Conservation (phyloP, 2,329 filamentous ascomycete species). For the Cladophialophora exuberans region DNA sequence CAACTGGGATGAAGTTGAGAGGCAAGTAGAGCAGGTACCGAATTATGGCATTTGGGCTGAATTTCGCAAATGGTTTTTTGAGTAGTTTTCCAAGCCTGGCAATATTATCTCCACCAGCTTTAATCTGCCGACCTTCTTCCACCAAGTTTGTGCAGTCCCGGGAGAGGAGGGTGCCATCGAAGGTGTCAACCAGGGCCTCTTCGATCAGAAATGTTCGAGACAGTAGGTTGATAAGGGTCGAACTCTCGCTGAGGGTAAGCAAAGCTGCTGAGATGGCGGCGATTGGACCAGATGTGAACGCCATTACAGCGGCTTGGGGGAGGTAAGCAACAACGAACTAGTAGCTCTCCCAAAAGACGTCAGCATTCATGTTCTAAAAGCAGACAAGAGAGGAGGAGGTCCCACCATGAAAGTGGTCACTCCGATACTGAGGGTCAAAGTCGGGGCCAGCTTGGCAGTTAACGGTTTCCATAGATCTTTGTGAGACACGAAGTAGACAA, state of each 20-base stretch:
- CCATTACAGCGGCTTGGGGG: constrained; percentile 79
- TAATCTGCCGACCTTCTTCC: constrained; percentile 73
- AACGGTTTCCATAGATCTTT: constrained; percentile 63
- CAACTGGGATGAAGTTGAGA: constrained; percentile 88
- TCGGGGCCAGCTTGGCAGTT: constrained; percentile 60
- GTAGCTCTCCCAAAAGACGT: no score
- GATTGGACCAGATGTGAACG: constrained; percentile 80
- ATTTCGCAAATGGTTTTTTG: constrained; percentile 58
- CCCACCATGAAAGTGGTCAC: constrained; percentile 79
- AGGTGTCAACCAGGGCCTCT: constrained; percentile 83
- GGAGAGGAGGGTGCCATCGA: constrained; percentile 71
- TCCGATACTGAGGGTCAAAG: constrained; percentile 69
- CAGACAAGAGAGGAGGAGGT: no score
- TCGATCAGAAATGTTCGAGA: constrained; percentile 74
- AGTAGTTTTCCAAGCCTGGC: constrained; percentile 61
- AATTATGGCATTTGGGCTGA: constrained; percentile 64
- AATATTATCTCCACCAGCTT: constrained; percentile 56
- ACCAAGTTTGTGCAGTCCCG: constrained; percentile 66
- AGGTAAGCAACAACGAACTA: constrained; percentile 86
- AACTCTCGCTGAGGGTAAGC: constrained; percentile 62
- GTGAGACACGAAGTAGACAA: constrained; percentile 63
- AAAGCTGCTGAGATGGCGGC: constrained; percentile 64
- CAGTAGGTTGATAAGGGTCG: constrained; percentile 55
- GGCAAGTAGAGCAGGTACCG: constrained; percentile 84
- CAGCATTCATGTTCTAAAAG: no score